Conservation (phyloP, 1,284 basidiomycete species). For the Xanthoconium separans region DNA sequence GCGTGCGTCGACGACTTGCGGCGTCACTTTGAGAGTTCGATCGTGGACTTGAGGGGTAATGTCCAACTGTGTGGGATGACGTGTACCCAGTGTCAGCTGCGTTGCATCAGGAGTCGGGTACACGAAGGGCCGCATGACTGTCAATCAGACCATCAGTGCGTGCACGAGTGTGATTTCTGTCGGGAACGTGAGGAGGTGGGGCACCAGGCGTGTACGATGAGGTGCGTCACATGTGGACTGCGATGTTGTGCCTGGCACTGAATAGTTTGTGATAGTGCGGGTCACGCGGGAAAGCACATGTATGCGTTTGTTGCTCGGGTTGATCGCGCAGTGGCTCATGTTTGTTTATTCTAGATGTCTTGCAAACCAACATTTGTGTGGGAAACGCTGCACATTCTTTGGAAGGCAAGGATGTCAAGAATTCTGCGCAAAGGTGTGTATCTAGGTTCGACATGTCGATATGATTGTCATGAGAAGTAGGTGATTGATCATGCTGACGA, state of each 20-base stretch:
- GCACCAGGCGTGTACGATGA: slow-evolving; percentile 40
- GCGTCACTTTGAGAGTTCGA: slow-evolving; percentile 41
- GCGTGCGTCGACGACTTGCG: slow-evolving; percentile 48
- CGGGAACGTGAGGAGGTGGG: slow-evolving; percentile 34
- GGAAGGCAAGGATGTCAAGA: slow-evolving; percentile 47
- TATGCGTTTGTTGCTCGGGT: slow-evolving; percentile 22
- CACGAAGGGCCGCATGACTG: slow-evolving; percentile 53
- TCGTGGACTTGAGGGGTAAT: slow-evolving; percentile 44
- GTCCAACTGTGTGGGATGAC: slow-evolving; percentile 49
- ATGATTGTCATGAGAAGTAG: slow-evolving; percentile 27
- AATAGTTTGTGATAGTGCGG: slow-evolving; percentile 40
- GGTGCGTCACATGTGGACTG: slow-evolving; percentile 34
- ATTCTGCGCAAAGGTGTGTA: slow-evolving; percentile 49
- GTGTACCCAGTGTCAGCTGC: slow-evolving; percentile 47
- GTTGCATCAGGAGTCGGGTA: slow-evolving; percentile 44
- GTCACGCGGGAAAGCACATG: slow-evolving; percentile 56
- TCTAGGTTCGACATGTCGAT: background rate
- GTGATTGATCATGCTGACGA: slow-evolving; percentile 43
- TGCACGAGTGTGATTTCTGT: slow-evolving; percentile 42
- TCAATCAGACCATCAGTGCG: slow-evolving; percentile 46
- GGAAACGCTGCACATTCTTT: slow-evolving; percentile 18
- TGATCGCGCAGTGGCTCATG: background rate
- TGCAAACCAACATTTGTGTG: slow-evolving; percentile 48
- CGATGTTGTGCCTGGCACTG: background rate
- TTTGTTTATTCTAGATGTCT: slow-evolving; percentile 40